Conservation (phyloP, 768 basidiomycete genomes). For the Hygrophoropsis aurantiaca region DNA sequence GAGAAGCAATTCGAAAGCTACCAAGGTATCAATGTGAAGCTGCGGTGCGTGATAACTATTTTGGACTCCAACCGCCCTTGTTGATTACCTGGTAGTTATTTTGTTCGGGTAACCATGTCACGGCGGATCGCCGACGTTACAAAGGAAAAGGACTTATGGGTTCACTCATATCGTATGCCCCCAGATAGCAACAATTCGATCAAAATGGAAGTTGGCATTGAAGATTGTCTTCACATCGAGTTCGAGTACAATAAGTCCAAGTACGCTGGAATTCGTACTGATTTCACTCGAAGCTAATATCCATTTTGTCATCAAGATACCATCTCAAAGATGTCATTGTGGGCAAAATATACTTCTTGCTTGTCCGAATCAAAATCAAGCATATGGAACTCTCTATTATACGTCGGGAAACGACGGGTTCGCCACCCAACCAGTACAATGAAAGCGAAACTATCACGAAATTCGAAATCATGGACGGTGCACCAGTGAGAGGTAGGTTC, state of each 20-base stretch:
- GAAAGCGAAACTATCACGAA: conserved; percentile 99
- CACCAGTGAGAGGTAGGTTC: conserved; percentile 84
- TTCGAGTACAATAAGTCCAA: conserved; percentile 99
- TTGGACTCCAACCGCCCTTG: conserved; percentile 10
- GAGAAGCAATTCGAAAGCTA: conserved; percentile 99
- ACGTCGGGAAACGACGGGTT: conserved; percentile 93
- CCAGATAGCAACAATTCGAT: conserved; percentile 97
- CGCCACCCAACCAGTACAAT: conserved; percentile 99
- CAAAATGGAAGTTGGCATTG: conserved; percentile 99
- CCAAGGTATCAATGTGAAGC: conserved; percentile 96
- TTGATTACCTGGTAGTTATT: conserved; percentile 66
- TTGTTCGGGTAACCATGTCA: conserved; percentile 87
- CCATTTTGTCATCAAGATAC: conserved; percentile 59
- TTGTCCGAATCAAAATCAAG: conserved; percentile 99
- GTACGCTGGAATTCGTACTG: conserved; percentile 44
- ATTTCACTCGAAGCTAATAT: conserved; percentile 4
- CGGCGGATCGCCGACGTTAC: conserved; percentile 89
- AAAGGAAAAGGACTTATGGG: conserved; percentile 96
- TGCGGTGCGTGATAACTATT: conserved; percentile 59
- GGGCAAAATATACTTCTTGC: conserved; percentile 98
- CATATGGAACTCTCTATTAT: conserved; percentile 99
- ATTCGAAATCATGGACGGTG: conserved; percentile 99
- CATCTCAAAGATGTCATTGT: conserved; percentile 99
- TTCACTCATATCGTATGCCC: conserved; percentile 98
- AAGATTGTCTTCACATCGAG: conserved; percentile 98